Conservation (phyloP, 1,284 basidiomycete genomes). For the Ustilago trichophora region DNA sequence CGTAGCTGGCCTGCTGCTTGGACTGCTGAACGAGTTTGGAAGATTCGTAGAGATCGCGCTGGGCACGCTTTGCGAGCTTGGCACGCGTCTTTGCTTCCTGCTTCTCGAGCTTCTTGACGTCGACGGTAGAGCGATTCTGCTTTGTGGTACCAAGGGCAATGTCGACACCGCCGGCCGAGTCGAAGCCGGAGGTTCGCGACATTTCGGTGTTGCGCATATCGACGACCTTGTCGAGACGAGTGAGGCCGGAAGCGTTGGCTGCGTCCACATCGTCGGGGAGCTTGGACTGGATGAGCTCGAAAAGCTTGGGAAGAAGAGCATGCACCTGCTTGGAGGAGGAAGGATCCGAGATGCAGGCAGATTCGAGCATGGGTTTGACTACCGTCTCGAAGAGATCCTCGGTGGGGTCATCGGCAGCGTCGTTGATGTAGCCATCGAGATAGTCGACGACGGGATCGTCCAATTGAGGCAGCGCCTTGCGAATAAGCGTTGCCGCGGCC, state of each 20-base stretch:
- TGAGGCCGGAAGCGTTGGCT: conserved; percentile 64
- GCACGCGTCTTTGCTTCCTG: conserved; percentile 97
- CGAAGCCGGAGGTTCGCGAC: conserved; percentile 63
- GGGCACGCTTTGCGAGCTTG: conserved; percentile 93
- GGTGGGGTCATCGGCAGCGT: conserved; percentile 73
- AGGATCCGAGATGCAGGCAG: conserved; percentile 56
- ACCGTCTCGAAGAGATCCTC: conserved; percentile 58
- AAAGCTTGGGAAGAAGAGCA: conserved; percentile 49
- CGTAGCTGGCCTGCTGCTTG: conserved; percentile 91
- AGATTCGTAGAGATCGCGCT: conserved; percentile 86
- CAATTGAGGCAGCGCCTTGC: conserved; percentile 81
- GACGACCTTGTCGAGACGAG: conserved; percentile 84
- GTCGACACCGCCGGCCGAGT: conserved; percentile 67
- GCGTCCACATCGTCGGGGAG: conserved; percentile 38
- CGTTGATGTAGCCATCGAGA: conserved; percentile 87
- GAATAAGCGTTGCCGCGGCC: conserved; percentile 77
- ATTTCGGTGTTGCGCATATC: conserved; percentile 83
- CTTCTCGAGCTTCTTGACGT: conserved; percentile 97
- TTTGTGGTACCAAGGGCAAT: conserved; percentile 93
- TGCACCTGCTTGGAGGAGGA: conserved; percentile 43
- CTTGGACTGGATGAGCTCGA: conserved; percentile 55
- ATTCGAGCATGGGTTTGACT: conserved; percentile 63
- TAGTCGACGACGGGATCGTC: conserved; percentile 94
- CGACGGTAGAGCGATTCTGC: conserved; percentile 93
- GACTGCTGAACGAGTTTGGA: conserved; percentile 93